Percentiles rank a stretch among this genome's conserved stretches.
Conservation (phyloP, 176 grass and related monocot species). For the Rhynchospora tenuis region DNA sequence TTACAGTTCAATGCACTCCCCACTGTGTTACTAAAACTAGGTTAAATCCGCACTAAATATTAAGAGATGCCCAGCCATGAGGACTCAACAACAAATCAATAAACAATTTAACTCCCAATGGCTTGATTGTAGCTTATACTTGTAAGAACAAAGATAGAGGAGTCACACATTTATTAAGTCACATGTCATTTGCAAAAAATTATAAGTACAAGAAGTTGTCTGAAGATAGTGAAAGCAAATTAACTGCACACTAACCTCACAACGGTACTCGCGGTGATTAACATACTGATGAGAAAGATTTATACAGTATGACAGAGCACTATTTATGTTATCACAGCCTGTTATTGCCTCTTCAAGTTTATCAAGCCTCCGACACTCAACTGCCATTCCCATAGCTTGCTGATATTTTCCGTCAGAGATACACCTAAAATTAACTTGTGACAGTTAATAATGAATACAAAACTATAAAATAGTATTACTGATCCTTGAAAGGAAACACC, state of each 20-base stretch:
- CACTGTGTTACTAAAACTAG: neutral
- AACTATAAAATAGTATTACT: conserved; percentile 1
- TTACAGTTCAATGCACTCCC: neutral
- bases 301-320: conserved; percentile 84
- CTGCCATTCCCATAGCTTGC: conserved; percentile 97
- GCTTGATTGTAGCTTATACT: neutral
- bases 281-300: conserved; percentile 95
- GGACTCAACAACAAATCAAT: conserved; percentile 6
- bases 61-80: neutral
- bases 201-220: neutral
- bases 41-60: neutral
- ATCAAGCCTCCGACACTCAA: conserved; percentile 94
- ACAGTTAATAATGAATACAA: conserved; percentile 20
- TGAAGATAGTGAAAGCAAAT: neutral
- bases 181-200: neutral
- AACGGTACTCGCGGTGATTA: conserved; percentile 93
- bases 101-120: neutral
- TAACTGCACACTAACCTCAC: conserved; percentile 57
- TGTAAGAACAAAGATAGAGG: neutral
- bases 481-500: neutral
- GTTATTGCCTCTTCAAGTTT: conserved; percentile 91
- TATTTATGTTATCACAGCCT: conserved; percentile 87
- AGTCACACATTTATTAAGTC: neutral
- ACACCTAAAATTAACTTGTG: conserved; percentile 46
- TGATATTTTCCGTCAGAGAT: conserved; percentile 91